Evolutionary conservation across 2,329 filamentous ascomycete genomes (phyloP).

Genomic region (Domatiomyces globalis): DNA sequence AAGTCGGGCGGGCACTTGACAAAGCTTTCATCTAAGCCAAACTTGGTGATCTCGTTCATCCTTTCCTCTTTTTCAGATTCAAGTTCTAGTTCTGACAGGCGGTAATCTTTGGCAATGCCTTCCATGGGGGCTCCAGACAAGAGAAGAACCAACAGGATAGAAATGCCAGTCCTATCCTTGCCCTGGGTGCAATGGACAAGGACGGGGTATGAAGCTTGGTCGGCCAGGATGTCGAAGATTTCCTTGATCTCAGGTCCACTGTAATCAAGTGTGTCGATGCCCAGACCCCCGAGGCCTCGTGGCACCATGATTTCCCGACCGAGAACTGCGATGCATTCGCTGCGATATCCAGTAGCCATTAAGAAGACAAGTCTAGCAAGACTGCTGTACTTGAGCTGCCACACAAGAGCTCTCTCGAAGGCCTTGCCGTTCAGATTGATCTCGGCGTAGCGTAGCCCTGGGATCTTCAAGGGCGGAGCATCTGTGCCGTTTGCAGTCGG

Average conservation of each 20-base stretch:
- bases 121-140: slow-evolving; percentile 34
- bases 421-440: slow-evolving; percentile 61
- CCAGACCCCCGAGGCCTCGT: slow-evolving; percentile 57
- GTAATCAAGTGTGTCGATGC: slow-evolving; percentile 53
- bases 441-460: slow-evolving; percentile 47
- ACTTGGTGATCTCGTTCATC: slow-evolving; percentile 51
- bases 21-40: slow-evolving; percentile 64
- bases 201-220: slow-evolving; percentile 43
- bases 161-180: slow-evolving; percentile 68
- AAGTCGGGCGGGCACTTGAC: slow-evolving; percentile 51
- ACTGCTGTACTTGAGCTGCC: slow-evolving; percentile 48
- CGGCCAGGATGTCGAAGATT: slow-evolving; percentile 53
- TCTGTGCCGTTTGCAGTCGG: neutral
- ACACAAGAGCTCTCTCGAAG: slow-evolving; percentile 55
- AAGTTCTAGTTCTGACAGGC: slow-evolving; percentile 48
- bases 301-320: slow-evolving; percentile 56
- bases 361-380: slow-evolving; percentile 48
- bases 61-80: slow-evolving; percentile 47
- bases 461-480: slow-evolving; percentile 41
- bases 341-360: slow-evolving; percentile 52
- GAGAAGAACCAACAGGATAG: slow-evolving; percentile 54
- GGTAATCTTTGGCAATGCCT: slow-evolving; percentile 59
- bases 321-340: slow-evolving; percentile 55
- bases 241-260: slow-evolving; percentile 51
- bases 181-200: slow-evolving; percentile 79